Base-by-base conservation (phyloP, 192 early-diverging fungal species). In the Gonapodya sp. region DNA sequence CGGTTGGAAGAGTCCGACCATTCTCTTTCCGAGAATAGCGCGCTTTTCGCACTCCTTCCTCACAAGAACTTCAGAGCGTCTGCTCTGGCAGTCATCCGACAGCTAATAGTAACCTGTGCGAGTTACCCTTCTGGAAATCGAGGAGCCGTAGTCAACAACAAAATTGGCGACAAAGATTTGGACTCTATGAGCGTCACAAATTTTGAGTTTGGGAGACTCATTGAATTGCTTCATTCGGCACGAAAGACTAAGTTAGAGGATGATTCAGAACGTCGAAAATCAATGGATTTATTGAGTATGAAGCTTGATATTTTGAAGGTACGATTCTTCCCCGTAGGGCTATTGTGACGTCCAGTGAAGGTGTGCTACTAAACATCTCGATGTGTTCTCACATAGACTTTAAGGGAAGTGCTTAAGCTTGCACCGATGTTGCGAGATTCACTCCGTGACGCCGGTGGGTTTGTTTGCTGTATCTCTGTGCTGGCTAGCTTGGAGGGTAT, bases 381-480 rank as follows among this genome's bases (percentile, higher is more conserved):
- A 64, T 64, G 8, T 24, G 24, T 24, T 33, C 75, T 2, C 75
- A 14, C 30, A 14, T 77, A 77, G 75, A 33, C 34, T 34, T 8
- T 77, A 31, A 34, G 75, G 8, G 75, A 77, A 2, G 30, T 77
- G 2, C 18, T 77, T 16, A 32, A 14, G 2, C 34, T 77, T 31
- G 2, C 75, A 32, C 75, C 75, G 31, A 2, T 77, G 16, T 77
- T 77, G 30, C 16, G 34, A 31, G 18, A 18, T 31, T 16, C 75
- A 8, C 34, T 77, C 75, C 75, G 75, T 77, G 75, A 77, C 14
- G 31, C 8, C 75, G 75, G 75, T 31, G 75, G 75, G 18, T 77
- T 32, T 34, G 34, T 77, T 16, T 32, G 18, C 34, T 18, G 30
- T 18, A 34, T 77, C 2, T 77, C 75, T 34, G 34, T 77, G 18